These are phyloP conservation scores for Panicum virgatum DNA, from an alignment of 202 grass and related monocot genomes.

Conservation along the genomic window DNA sequence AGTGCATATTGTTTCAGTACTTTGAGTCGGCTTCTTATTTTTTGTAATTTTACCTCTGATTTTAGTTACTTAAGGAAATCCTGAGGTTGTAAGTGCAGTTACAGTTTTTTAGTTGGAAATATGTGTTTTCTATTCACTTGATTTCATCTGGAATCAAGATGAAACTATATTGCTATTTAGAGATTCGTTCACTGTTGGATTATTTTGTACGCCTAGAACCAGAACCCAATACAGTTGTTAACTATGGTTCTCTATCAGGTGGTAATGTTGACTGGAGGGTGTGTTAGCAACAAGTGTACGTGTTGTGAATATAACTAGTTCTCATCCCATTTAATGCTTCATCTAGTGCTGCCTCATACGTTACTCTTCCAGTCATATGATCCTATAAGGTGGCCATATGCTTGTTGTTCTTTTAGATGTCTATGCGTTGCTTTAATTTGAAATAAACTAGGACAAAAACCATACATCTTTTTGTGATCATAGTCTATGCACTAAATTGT, in stretches of 20 bases:
- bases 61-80: neutral
- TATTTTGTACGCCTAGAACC: neutral
- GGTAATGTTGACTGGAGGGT: neutral
- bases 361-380: neutral
- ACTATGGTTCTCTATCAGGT: neutral
- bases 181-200: neutral
- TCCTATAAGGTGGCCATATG: neutral
- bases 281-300: neutral
- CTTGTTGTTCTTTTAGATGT: slow-evolving; percentile 13
- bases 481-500: neutral
- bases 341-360: neutral
- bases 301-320: neutral
- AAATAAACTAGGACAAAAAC: neutral
- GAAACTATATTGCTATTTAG: neutral
- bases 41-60: neutral
- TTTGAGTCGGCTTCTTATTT: neutral
- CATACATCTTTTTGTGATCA: neutral
- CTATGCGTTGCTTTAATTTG: slow-evolving; percentile 11
- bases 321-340: neutral
- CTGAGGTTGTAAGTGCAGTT: neutral
- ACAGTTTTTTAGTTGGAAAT: neutral
- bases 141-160: neutral
- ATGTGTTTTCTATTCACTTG: neutral
- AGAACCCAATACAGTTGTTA: neutral
- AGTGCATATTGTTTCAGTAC: neutral